Percentiles rank a stretch among this genome's conserved stretches.
phyloP scores from a whole-genome alignment of 2,329 filamentous ascomycete species.

The Cadophora sp. region DNA sequence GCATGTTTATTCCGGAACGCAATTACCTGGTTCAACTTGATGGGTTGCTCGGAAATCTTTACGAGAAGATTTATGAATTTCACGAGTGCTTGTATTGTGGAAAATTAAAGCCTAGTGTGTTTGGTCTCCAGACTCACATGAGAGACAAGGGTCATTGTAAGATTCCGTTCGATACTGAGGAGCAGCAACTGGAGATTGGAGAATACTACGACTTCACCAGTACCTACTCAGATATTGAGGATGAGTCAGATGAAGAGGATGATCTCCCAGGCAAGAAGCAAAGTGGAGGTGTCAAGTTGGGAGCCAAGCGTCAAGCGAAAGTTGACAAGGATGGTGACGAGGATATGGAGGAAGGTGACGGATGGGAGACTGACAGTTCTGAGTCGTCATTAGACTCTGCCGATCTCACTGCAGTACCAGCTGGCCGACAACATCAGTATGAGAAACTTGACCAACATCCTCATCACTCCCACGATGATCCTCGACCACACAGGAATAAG shows the following conservation, averaged over 20 bases:
- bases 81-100: constrained; percentile 90
- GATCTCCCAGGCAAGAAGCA: constrained; percentile 55
- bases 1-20: constrained; percentile 95
- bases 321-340: constrained; percentile 61
- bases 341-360: constrained; percentile 68
- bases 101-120: constrained; percentile 78
- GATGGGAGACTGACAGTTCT: constrained; percentile 95
- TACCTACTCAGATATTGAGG: constrained; percentile 86
- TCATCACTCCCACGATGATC: constrained; percentile 76
- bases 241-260: constrained; percentile 63
- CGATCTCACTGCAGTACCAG: constrained; percentile 80
- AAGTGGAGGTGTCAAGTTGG: constrained; percentile 72
- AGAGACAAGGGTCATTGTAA: constrained; percentile 96
- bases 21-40: constrained; percentile 83
- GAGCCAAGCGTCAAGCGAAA: constrained; percentile 62
- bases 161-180: constrained; percentile 88
- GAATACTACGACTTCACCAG: constrained; percentile 97
- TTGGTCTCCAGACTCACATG: constrained; percentile 95
- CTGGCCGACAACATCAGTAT: constrained; percentile 75
- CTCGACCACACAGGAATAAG: constrained; percentile 73
- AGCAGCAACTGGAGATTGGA: constrained; percentile 91
- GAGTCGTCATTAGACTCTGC: constrained; percentile 88
- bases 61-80: constrained; percentile 78
- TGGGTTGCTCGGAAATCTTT: constrained; percentile 79
- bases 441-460: constrained; percentile 74